Evolutionary conservation across 2,329 filamentous ascomycete genomes (phyloP), one percentile per base, ranked within the genome.

Genomic region (Helminthosporium solani): DNA sequence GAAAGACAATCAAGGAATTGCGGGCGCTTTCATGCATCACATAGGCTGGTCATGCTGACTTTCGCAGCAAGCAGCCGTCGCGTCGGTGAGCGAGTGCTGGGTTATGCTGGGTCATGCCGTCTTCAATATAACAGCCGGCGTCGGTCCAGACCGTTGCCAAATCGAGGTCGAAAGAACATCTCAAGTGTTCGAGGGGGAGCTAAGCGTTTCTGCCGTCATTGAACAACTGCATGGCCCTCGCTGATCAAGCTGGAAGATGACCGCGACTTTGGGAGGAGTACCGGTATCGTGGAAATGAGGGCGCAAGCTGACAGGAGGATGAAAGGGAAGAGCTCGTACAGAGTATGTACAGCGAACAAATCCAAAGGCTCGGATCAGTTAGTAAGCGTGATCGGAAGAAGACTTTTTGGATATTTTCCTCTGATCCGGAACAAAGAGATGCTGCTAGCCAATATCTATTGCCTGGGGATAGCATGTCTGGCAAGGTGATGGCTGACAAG

Each of bases 131-230:
- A 31, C 28, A 31, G 28, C 5, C 4, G 33, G 27, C 34, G 27
- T 47, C 40, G 39, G 39, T 47, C 44, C 39, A 47, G 44, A 46
- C 39, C 44, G 39, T 47, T 47, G 44, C 44, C 44, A 42, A 47
- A 34, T 11, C 21, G 11, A 18, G 14, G 18, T 23, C 9, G 23
- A 27, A 15, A 21, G 28, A 27, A 34, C 39, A 38, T 12, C 15
- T 14, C 19, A 18, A 5, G 11, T 18, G 33, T 36, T 33, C 7
- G 8, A 15, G 14, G 23, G 31, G 28, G 30, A 45, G 9, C 7
- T 35, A 15, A 20, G 28, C 36, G 28, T 28, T 4, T 8, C 16
- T 38, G 44, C 33, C 33, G 38, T 42, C 33, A 42, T 46, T 19
- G 33, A 33, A 16, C 6, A 18, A 19, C 16, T 16, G 33, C 6